Evolutionary conservation across 495 filamentous ascomycete genomes (phyloP).

Genomic region (Elasticomyces elasticus): DNA sequence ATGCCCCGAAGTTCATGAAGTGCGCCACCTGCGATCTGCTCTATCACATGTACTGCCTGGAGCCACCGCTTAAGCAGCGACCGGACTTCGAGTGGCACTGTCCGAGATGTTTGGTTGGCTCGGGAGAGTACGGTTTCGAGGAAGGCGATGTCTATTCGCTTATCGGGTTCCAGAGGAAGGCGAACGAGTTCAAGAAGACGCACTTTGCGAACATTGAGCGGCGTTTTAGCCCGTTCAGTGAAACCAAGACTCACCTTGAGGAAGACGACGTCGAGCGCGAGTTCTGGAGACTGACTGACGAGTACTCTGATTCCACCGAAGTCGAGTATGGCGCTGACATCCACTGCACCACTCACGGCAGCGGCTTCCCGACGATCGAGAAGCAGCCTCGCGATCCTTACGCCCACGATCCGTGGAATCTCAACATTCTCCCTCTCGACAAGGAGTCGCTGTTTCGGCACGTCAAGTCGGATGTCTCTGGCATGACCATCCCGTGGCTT

Average conservation of each 20-base stretch:
- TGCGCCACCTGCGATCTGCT: constrained; percentile 89
- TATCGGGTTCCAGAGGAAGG: constrained; percentile 93
- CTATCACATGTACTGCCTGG: constrained; percentile 82
- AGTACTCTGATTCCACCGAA: constrained; percentile 86
- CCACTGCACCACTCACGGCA: constrained; percentile 95
- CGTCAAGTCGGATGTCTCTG: constrained; percentile 98
- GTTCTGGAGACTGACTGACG: constrained; percentile 92
- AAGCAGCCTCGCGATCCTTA: constrained; percentile 78
- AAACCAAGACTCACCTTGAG: constrained; percentile 61
- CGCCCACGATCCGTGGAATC: constrained; percentile 86
- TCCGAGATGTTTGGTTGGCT: constrained; percentile 87
- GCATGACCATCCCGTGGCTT: constrained; percentile 98
- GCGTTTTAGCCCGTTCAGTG: constrained; percentile 19
- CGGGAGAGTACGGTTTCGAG: constrained; percentile 94
- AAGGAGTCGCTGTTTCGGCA: constrained; percentile 89
- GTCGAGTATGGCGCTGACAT: constrained; percentile 99
- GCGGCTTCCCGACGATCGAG: constrained; percentile 93
- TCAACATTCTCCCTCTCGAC: constrained; percentile 86
- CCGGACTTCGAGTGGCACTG: constrained; percentile 95
- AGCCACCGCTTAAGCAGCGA: constrained; percentile 67
- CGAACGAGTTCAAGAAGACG: constrained; percentile 81
- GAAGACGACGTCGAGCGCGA: constrained; percentile 96
- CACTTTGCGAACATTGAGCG: constrained; percentile 51
- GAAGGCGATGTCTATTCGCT: constrained; percentile 95
- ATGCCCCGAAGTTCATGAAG: constrained; percentile 55